Conservation (phyloP, 78 protist species). For the Blattamonas nauphoetae region DNA sequence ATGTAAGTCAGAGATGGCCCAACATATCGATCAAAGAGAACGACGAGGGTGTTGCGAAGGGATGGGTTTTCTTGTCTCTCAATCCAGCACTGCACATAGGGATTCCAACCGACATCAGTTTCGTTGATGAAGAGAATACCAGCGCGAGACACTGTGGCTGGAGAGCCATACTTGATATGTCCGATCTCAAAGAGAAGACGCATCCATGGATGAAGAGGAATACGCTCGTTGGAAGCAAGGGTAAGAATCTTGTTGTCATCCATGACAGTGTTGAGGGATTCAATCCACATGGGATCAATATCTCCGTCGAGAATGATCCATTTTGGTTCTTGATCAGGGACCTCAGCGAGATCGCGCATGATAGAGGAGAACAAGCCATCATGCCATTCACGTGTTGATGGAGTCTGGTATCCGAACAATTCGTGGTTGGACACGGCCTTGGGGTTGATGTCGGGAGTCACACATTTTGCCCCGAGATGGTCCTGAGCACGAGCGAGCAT, state of each 20-base stretch:
- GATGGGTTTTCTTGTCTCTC: background rate
- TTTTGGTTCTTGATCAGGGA: constrained; percentile 15
- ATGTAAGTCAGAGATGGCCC: background rate
- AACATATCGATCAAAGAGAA: constrained; percentile 38
- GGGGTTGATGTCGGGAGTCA: constrained; percentile 48
- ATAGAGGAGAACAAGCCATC: constrained; percentile 68
- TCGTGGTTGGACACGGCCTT: constrained; percentile 67
- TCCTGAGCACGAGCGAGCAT: constrained; percentile 28
- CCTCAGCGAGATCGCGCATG: constrained; percentile 48
- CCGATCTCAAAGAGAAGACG: constrained; percentile 68
- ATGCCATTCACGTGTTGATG: constrained; percentile 59
- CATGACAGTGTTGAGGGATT: constrained; percentile 80
- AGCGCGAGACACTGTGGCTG: constrained; percentile 85
- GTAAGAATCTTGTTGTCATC: constrained; percentile 85
- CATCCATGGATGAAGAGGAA: constrained; percentile 63
- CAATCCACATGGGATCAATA: constrained; percentile 77
- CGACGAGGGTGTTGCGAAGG: background rate
- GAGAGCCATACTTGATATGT: constrained; percentile 61
- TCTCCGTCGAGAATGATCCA: constrained; percentile 79
- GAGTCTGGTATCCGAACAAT: constrained; percentile 63
- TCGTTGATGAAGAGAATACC: constrained; percentile 72
- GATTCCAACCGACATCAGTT: constrained; percentile 67
- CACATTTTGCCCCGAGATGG: background rate
- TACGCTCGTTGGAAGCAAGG: constrained; percentile 75
- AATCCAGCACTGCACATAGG: constrained; percentile 62